Evolutionary conservation across 192 early-diverging fungal genomes (phyloP), one percentile per base, ranked within the genome.

Genomic region (Coemansia sp.): DNA sequence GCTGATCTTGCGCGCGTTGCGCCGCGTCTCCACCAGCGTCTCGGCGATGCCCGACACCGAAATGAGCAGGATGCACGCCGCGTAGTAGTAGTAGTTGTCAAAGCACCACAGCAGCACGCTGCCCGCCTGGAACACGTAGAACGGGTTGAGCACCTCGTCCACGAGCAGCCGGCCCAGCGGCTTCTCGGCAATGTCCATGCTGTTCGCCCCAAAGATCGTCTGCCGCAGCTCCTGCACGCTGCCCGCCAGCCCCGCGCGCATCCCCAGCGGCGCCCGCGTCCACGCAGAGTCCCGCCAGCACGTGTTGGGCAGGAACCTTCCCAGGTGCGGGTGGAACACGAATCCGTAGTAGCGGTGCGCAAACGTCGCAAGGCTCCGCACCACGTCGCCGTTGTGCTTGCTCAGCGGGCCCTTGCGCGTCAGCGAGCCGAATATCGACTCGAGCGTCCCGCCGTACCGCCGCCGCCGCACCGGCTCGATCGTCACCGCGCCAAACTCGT

Each of bases 71-170:
- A 99, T 98, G 65, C 93, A 95, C 18, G 81, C 75, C 1, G 94
- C 97, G 62, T 98, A 99, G 71, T 95, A 95, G 54, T 92, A 90
- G 75, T 99, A 99, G 69, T 95, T 84, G 56, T 99, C 97, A 22
- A 88, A 59, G 58, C 82, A 88, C 97, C 91, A 92, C 3, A 92
- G 80, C 5, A 88, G 44, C 19, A 92, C 85, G 46, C 87, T 89
- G 44, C 87, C 85, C 6, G 84, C 85, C 64, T 91, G 91, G 58
- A 92, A 92, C 48, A 92, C 82, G 71, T 90, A 91, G 66, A 92
- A 92, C 19, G 91, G 91, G 60, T 92, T 85, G 18, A 92, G 71
- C 14, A 90, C 80, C 65, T 92, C 91, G 64, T 90, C 85, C 22
- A 86, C 62, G 6, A 92, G 61, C 57, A 92, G 65, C 27, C 84